Percentiles rank a stretch among this genome's conserved stretches.
Evolutionary conservation across 805 yeast species (phyloP).

Genomic region (Blastobotrys chiropterorum): DNA sequence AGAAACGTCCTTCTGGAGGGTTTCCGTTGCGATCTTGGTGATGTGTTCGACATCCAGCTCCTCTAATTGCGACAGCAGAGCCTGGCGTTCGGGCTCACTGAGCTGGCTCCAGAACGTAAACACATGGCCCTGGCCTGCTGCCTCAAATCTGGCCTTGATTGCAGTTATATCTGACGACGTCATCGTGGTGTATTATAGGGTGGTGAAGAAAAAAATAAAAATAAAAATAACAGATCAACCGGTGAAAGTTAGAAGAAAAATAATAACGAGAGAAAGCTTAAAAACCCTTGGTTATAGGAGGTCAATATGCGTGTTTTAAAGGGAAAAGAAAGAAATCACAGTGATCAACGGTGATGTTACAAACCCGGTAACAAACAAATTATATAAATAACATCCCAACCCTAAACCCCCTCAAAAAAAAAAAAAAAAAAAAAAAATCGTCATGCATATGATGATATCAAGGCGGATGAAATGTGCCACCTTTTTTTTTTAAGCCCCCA

Average conservation of each 20-base stretch:
- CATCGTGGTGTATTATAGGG: slow-evolving; percentile 9
- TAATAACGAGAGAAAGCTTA: no score
- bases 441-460: background rate
- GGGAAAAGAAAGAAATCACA: background rate
- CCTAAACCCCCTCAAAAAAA: background rate
- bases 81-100: slow-evolving; percentile 19
- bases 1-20: slow-evolving; percentile 13
- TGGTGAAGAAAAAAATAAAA: background rate
- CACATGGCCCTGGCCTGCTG: slow-evolving; percentile 37
- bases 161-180: slow-evolving; percentile 16
- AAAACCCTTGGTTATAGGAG: no score
- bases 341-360: background rate
- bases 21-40: slow-evolving; percentile 25
- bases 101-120: slow-evolving; percentile 33
- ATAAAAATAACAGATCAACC: background rate
- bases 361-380: background rate
- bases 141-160: slow-evolving; percentile 20
- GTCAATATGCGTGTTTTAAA: background rate
- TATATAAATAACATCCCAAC: background rate
- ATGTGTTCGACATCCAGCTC: slow-evolving; percentile 33
- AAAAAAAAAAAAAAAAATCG: background rate
- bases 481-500: no score
- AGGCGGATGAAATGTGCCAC: no score
- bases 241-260: background rate
- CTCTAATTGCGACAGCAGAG: slow-evolving; percentile 30